Evolutionary conservation across 495 filamentous ascomycete species (phyloP).

Genomic region (Aspergillus carlsbadensis): DNA sequence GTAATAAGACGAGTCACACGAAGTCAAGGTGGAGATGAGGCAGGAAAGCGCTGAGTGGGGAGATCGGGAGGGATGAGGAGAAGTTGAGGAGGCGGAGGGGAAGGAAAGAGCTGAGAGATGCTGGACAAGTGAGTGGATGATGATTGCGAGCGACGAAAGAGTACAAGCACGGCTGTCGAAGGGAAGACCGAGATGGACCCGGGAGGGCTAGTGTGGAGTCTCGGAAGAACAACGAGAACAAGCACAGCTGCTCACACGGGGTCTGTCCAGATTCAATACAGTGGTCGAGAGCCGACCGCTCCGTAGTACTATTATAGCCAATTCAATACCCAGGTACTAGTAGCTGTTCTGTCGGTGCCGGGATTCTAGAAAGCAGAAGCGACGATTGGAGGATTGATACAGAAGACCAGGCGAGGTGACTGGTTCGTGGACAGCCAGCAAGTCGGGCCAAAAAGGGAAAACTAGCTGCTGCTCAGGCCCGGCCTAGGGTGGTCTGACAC

Average conservation of each 20-base stretch:
- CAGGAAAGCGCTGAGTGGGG: conserved; percentile 3
- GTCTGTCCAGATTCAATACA: not conserved
- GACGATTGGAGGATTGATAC: conserved; percentile 13
- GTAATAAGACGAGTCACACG: conserved; percentile 8
- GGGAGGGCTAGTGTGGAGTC: conserved; percentile 29
- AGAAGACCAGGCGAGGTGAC: not conserved
- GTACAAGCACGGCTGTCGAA: conserved; percentile 28
- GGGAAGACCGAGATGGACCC: conserved; percentile 28
- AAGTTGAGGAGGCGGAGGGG: conserved; percentile 12
- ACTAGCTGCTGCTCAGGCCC: conserved; percentile 1
- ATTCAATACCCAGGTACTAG: not conserved
- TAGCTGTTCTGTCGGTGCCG: too few species aligned
- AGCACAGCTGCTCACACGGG: not conserved
- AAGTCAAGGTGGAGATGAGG: conserved; percentile 1
- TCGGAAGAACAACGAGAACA: conserved; percentile 19
- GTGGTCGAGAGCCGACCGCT: conserved; percentile 8
- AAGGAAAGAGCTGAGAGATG: conserved; percentile 16
- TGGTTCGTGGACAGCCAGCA: conserved; percentile 12
- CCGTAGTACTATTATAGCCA: conserved; percentile 14
- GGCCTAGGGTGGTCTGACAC: conserved; percentile 7
- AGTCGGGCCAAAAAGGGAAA: conserved; percentile 12
- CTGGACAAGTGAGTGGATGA: conserved; percentile 26
- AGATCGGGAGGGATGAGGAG: conserved; percentile 5
- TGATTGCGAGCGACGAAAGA: conserved; percentile 25
- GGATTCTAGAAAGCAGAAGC: not conserved